Conservation (phyloP, 192 early-diverging fungal genomes). For the Umbelopsis sp. region DNA sequence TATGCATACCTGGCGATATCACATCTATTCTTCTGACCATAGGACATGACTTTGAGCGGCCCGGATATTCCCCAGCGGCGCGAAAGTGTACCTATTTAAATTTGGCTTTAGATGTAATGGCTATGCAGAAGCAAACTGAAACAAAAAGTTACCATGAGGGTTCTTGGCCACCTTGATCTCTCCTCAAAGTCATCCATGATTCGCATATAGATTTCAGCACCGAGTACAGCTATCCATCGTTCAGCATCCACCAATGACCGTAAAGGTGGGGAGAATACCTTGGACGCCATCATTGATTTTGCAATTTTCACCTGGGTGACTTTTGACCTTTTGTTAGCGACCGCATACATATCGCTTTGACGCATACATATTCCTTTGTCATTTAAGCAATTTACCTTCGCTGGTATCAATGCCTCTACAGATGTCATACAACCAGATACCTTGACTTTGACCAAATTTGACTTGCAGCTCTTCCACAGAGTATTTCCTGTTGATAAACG, state of each 20-base stretch:
- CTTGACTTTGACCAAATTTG: slow-evolving; percentile 57
- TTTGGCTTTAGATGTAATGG: neutral
- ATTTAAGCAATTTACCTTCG: slow-evolving; percentile 34
- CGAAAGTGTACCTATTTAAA: slow-evolving; percentile 28
- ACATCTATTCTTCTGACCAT: slow-evolving; percentile 16
- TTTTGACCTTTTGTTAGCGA: neutral
- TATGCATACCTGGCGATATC: slow-evolving; percentile 26
- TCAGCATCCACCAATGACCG: slow-evolving; percentile 29
- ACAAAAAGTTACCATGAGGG: slow-evolving; percentile 34
- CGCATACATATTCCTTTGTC: neutral
- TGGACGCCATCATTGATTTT: slow-evolving; percentile 52
- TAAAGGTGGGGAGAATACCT: slow-evolving; percentile 42
- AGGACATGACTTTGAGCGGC: slow-evolving; percentile 31
- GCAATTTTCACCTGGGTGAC: slow-evolving; percentile 35
- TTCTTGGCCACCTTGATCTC: slow-evolving; percentile 55
- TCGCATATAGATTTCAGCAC: slow-evolving; percentile 53
- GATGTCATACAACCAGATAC: slow-evolving; percentile 62
- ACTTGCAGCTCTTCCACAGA: slow-evolving; percentile 48
- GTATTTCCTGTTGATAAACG: slow-evolving; percentile 38
- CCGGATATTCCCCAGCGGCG: neutral
- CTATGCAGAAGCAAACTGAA: too few relatives aligned
- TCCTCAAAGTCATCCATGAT: slow-evolving; percentile 54
- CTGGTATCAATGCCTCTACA: slow-evolving; percentile 60
- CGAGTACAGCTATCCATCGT: slow-evolving; percentile 57
- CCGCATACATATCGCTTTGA: neutral